These are phyloP conservation scores for Pyricularia sp. DNA, from an alignment of 2,329 filamentous ascomycete genomes.

Conservation along the genomic window DNA sequence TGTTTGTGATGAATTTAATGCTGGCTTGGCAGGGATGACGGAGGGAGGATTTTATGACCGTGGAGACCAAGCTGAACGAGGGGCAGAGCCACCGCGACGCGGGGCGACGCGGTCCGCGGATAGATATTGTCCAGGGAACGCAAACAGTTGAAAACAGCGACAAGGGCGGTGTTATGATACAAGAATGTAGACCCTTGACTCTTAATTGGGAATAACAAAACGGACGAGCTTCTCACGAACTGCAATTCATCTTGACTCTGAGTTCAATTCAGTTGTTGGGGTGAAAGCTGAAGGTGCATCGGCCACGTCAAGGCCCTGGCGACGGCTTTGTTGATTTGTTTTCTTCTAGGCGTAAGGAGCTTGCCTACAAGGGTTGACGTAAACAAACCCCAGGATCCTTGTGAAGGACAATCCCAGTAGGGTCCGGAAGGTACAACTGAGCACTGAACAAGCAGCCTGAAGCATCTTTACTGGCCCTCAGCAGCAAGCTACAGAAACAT, in stretches of 20 bases:
- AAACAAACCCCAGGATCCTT: neutral
- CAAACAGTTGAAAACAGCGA: neutral
- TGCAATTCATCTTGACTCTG: neutral
- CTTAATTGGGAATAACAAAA: neutral
- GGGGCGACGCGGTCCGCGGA: neutral
- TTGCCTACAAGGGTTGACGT: neutral
- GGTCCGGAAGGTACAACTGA: neutral
- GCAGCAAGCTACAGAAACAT: neutral
- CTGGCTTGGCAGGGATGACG: constrained; percentile 1
- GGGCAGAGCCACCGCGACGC: constrained; percentile 1
- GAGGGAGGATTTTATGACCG: neutral
- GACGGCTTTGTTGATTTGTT: neutral
- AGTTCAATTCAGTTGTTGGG: neutral
- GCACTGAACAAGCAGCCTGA: neutral
- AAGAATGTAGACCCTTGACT: neutral
- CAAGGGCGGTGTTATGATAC: neutral
- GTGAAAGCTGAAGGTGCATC: neutral
- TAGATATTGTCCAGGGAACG: neutral
- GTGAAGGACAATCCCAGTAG: neutral
- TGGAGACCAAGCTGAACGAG: neutral
- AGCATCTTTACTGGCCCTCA: neutral
- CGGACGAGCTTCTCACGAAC: neutral
- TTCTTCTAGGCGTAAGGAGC: neutral
- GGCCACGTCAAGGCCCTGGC: neutral
- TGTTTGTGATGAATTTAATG: constrained; percentile 1